phyloP scores from a whole-genome alignment of 225 moss, liverwort and hornwort species.

The Physcomitrium patens region DNA sequence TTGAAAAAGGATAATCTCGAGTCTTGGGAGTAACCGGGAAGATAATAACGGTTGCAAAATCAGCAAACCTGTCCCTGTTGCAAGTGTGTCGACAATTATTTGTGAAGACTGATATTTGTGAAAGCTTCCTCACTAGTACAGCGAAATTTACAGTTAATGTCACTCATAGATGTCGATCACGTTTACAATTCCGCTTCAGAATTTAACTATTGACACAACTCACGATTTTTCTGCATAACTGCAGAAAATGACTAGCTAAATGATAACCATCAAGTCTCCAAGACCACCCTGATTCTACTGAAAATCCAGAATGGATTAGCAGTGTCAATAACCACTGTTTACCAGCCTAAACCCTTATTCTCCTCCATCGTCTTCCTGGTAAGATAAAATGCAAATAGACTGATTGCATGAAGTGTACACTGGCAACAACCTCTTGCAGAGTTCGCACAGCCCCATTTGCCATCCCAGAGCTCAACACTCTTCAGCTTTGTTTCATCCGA shows the following conservation, averaged over 20 bases:
- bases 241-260: conserved; percentile 26
- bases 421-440: conserved; percentile 7
- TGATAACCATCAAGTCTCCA: conserved; percentile 22
- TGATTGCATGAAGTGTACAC: conserved; percentile 19
- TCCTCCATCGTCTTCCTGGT: conserved; percentile 18
- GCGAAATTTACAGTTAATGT: too few species aligned
- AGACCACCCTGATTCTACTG: conserved; percentile 23
- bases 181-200: conserved; percentile 32
- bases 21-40: too few species aligned
- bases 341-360: conserved; percentile 22
- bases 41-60: too few species aligned
- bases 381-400: conserved; percentile 9
- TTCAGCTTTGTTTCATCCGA: conserved; percentile 17
- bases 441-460: conserved; percentile 11
- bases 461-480: conserved; percentile 4
- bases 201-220: conserved; percentile 30
- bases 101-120: too few species aligned
- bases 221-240: conserved; percentile 28
- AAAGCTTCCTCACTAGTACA: too few species aligned
- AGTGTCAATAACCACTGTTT: conserved; percentile 25
- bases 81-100: too few species aligned
- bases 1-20: too few species aligned
- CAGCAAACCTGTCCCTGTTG: too few species aligned
- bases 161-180: not conserved
- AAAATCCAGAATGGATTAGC: conserved; percentile 29